Evolutionary conservation across 139 green algal species (phyloP).

Genomic region (Chlamydomonas incerta): DNA sequence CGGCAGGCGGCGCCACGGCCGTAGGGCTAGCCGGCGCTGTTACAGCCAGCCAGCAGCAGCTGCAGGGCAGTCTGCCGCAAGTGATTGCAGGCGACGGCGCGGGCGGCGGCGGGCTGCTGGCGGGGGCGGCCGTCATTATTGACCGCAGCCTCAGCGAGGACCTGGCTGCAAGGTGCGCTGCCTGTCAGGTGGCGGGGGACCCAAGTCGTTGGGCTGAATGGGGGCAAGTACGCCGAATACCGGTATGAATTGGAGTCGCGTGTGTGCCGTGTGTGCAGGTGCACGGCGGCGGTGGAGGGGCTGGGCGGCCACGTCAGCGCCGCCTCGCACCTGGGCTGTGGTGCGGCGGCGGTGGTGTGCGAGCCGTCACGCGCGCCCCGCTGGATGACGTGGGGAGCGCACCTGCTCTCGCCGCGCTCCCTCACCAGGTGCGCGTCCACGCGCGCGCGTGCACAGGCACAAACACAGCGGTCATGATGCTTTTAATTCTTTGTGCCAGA

Average conservation of each 20-base stretch:
- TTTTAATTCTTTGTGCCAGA: too few species aligned
- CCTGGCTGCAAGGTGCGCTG: background rate
- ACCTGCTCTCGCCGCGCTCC: constrained; percentile 24
- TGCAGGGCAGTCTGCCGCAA: background rate
- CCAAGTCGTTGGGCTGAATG: too few species aligned
- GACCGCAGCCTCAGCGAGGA: background rate
- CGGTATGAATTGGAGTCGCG: too few species aligned
- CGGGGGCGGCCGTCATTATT: constrained; percentile 6
- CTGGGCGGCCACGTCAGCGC: constrained; percentile 36
- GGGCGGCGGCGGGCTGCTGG: background rate
- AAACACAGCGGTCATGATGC: too few species aligned
- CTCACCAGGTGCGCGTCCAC: constrained; percentile 25
- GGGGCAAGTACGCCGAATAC: too few species aligned
- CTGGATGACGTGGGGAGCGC: constrained; percentile 29
- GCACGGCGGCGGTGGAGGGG: constrained; percentile 1
- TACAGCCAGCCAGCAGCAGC: background rate
- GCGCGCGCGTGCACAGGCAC: background rate
- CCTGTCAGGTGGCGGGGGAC: too few species aligned
- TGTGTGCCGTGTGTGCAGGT: background rate
- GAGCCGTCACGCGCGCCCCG: background rate
- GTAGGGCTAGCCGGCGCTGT: background rate
- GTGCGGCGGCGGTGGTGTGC: constrained; percentile 32
- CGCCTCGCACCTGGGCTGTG: constrained; percentile 12
- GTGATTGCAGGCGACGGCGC: background rate
- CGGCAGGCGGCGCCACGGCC: background rate